A percentile compares a stretch with the other conserved stretches of the same genome.
Evolutionary conservation across 2,329 filamentous ascomycete species (phyloP).

Genomic region (Fusarium concolor): DNA sequence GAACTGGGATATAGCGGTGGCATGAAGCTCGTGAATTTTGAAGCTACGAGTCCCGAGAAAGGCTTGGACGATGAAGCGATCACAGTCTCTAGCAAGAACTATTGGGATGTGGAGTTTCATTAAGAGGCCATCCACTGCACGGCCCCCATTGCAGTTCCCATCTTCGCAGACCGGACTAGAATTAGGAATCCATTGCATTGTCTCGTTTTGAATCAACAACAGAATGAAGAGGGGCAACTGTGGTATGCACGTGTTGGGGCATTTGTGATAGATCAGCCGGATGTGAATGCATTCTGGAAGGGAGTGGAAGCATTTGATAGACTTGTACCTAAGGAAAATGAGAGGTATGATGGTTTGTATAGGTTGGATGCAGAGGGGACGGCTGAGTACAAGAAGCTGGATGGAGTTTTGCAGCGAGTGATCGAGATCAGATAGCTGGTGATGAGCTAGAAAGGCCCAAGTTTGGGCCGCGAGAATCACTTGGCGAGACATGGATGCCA

Average conservation of each 20-base stretch:
- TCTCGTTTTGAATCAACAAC: not conserved
- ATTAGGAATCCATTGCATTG: constrained; percentile 1
- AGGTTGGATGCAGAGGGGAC: not conserved
- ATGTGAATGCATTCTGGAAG: constrained; percentile 1
- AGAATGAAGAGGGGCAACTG: not conserved
- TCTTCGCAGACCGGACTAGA: constrained; percentile 4
- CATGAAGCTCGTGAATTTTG: not conserved
- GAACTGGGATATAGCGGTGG: not conserved
- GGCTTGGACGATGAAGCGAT: not conserved
- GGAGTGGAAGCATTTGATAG: not conserved
- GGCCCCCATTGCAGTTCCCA: constrained; percentile 3
- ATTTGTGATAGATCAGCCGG: not conserved
- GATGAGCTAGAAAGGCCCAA: no score
- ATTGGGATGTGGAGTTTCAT: constrained; percentile 19
- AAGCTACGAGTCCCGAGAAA: not conserved
- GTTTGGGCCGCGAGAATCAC: no score
- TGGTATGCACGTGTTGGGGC: constrained; percentile 7
- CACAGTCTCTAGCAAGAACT: not conserved
- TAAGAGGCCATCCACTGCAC: constrained; percentile 12
- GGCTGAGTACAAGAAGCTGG: not conserved
- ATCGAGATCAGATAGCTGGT: constrained; percentile 1
- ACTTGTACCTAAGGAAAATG: not conserved
- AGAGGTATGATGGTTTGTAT: not conserved
- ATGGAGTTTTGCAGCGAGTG: constrained; percentile 3
- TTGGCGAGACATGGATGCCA: no score